Evolutionary conservation across 1,284 basidiomycete species (phyloP).

Genomic region (Vanrija pseudolonga): DNA sequence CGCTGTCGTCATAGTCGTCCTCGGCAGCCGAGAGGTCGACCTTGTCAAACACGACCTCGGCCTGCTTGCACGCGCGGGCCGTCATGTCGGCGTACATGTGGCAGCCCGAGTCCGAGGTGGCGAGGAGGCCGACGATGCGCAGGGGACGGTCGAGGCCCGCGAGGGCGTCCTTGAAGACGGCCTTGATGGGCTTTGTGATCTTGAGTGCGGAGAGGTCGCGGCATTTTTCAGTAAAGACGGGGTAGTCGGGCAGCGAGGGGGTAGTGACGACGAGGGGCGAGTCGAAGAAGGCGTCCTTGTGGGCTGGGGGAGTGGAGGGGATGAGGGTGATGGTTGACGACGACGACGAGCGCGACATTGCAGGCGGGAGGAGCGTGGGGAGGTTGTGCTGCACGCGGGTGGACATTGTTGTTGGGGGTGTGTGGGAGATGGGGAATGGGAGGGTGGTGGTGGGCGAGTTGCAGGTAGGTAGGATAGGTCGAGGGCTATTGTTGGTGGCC

Average conservation of each 20-base stretch:
- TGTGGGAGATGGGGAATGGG: not conserved
- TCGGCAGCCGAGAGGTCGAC: constrained; percentile 2
- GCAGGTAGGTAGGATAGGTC: too few species aligned
- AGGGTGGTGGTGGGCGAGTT: not conserved
- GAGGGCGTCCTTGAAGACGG: constrained; percentile 6
- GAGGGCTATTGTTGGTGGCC: too few species aligned
- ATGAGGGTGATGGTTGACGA: constrained; percentile 12
- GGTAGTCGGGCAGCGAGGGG: not conserved
- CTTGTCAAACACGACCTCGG: constrained; percentile 19
- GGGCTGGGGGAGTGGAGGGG: constrained; percentile 6
- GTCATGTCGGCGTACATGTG: constrained; percentile 28
- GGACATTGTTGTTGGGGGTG: not conserved
- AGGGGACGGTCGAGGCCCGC: constrained; percentile 14
- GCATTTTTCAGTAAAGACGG: not conserved
- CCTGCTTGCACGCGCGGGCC: constrained; percentile 12
- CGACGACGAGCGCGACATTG: constrained; percentile 17
- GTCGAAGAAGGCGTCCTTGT: not conserved
- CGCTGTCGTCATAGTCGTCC: not conserved
- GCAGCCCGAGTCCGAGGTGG: constrained; percentile 25
- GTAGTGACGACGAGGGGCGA: not conserved
- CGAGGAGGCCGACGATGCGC: constrained; percentile 33
- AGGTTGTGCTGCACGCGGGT: not conserved
- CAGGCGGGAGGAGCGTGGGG: not conserved
- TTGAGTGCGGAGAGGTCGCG: constrained; percentile 5
- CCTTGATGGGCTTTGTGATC: constrained; percentile 11